phyloP scores from a whole-genome alignment of 2,329 filamentous ascomycete species.

The Cercospora janseana region DNA sequence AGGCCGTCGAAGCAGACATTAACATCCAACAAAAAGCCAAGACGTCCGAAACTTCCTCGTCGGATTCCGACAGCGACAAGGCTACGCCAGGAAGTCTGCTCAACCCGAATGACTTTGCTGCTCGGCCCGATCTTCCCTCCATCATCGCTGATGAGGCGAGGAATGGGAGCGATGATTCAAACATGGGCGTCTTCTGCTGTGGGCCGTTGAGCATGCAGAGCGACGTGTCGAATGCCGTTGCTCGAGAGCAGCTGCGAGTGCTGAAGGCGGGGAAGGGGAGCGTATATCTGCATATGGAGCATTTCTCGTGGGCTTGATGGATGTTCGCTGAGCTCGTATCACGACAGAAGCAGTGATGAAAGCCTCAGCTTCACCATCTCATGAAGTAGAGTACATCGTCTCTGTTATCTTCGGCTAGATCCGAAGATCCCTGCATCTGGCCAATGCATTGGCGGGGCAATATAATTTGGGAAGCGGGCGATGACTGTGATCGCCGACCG shows the following conservation, averaged over 20 bases:
- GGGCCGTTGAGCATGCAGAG: slow-evolving; percentile 49
- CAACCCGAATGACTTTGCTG: slow-evolving; percentile 16
- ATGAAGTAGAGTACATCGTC: background rate
- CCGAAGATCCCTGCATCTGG: background rate
- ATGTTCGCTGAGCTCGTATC: background rate
- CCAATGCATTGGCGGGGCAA: slow-evolving; percentile 6
- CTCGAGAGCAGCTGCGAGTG: slow-evolving; percentile 43
- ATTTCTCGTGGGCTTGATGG: slow-evolving; percentile 45
- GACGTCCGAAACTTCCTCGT: background rate
- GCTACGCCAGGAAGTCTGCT: background rate
- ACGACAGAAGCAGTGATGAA: too few species aligned
- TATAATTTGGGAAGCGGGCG: slow-evolving; percentile 1
- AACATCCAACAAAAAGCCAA: background rate
- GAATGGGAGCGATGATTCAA: slow-evolving; percentile 21
- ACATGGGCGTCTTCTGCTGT: slow-evolving; percentile 43
- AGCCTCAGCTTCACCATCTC: background rate
- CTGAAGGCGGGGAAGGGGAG: slow-evolving; percentile 34
- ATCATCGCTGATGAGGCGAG: slow-evolving; percentile 30
- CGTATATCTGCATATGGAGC: slow-evolving; percentile 50
- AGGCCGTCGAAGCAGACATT: slow-evolving; percentile 7
- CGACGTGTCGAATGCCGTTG: slow-evolving; percentile 50
- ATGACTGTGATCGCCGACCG: slow-evolving; percentile 9
- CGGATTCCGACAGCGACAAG: background rate
- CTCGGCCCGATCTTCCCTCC: slow-evolving; percentile 39
- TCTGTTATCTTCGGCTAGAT: background rate